Percentiles rank a stretch among this genome's conserved stretches.
phyloP scores from a whole-genome alignment of 106 monocot species.

The Vanilla planifolia region DNA sequence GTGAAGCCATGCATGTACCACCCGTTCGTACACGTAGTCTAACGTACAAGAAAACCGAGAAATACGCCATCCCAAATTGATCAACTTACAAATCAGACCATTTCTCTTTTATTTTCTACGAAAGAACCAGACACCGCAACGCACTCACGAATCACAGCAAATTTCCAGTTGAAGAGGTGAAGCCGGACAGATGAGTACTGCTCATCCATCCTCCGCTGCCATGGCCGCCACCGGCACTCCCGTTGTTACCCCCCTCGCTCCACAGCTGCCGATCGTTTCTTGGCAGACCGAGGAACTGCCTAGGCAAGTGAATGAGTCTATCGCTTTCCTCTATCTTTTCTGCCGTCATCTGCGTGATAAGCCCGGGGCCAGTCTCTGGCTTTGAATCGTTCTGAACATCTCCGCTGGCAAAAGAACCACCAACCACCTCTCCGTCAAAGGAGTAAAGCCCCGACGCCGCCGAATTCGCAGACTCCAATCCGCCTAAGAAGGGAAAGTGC shows the following conservation, averaged over 20 bases:
- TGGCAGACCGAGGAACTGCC: slow-evolving; percentile 14
- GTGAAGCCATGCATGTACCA: too few relatives aligned
- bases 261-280: slow-evolving; percentile 20
- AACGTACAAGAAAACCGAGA: too few relatives aligned
- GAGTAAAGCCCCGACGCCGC: slow-evolving; percentile 29
- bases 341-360: slow-evolving; percentile 19
- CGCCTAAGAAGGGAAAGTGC: slow-evolving; percentile 35
- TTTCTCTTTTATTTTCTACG: too few relatives aligned
- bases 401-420: background rate
- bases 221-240: background rate
- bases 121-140: too few relatives aligned
- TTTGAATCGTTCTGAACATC: background rate
- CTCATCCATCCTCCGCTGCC: slow-evolving; percentile 21
- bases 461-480: slow-evolving; percentile 6
- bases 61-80: too few relatives aligned
- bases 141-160: slow-evolving; percentile 11
- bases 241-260: background rate
- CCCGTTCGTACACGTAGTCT: too few relatives aligned
- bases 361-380: slow-evolving; percentile 7
- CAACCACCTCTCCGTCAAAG: slow-evolving; percentile 18
- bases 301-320: slow-evolving; percentile 5
- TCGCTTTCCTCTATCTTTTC: slow-evolving; percentile 44
- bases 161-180: slow-evolving; percentile 30
- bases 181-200: slow-evolving; percentile 20
- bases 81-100: too few relatives aligned